phyloP scores from a whole-genome alignment of 805 yeast species.

The Saturnispora besseyi region DNA sequence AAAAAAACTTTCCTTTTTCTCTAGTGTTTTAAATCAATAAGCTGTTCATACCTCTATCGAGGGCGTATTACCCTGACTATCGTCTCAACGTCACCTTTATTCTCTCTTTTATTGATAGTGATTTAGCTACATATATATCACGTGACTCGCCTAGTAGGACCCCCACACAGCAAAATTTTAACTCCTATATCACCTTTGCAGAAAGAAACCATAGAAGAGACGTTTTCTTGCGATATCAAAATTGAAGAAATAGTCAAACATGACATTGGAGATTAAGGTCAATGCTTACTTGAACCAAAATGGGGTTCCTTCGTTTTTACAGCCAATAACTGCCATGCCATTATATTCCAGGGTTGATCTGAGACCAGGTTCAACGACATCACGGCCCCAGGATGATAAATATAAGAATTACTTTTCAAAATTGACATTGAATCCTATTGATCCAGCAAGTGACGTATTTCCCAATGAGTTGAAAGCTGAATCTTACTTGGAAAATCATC shows the following conservation, averaged over 20 bases:
- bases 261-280: background rate
- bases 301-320: conserved; percentile 2
- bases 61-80: too few species aligned
- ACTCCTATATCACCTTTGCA: too few species aligned
- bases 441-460: background rate
- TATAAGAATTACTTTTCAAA: conserved; percentile 20
- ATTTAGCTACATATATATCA: too few species aligned
- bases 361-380: background rate
- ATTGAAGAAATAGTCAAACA: background rate
- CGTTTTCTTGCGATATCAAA: background rate
- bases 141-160: too few species aligned
- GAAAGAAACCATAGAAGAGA: too few species aligned
- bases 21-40: too few species aligned
- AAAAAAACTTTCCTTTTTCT: too few species aligned
- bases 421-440: conserved; percentile 2
- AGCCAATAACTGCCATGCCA: conserved; percentile 5
- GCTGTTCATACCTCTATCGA: too few species aligned
- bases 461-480: background rate
- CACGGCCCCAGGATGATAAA: conserved; percentile 8
- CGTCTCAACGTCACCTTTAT: too few species aligned
- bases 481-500: conserved; percentile 6
- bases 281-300: background rate
- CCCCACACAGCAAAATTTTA: too few species aligned
- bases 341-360: conserved; percentile 1
- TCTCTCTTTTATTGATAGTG: too few species aligned